Base-by-base conservation (phyloP, 176 grass and related monocot species). In the Pontederia crassipes region DNA sequence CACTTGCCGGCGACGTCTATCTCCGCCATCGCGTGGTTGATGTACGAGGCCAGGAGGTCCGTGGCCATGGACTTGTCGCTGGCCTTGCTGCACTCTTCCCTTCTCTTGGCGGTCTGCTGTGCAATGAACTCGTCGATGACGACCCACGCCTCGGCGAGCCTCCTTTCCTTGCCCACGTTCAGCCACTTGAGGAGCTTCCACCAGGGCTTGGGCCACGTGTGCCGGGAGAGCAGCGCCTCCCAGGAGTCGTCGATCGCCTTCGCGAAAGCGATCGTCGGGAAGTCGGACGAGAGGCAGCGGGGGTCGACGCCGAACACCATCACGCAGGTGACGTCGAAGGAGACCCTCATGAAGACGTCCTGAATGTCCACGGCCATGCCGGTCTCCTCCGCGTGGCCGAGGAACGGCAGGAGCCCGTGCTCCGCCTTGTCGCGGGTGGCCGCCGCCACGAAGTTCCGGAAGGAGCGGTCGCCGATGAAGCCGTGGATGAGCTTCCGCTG, bases 331-430 rank as follows among this genome's bases (percentile, higher is more conserved):
- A 85, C 77, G 67, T 92, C 88, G 17, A 92, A 92, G 28, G 83
- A 87, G 3, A 92, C 71, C 48, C 88, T 78, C 69, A 87, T 71
- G 69, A 92, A 87, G 66, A 92, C 61, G 60, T 92, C 88, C 75
- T 92, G 83, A 74, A 92, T 14, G 77, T 92, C 83, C 1, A 84
- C 65, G 26, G 13, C 62, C 6, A 7, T 12, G 32, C 28, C 58
- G 16, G 70, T 77, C 71, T 64, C 69, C n/a, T 77, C 80, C 53
- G 81, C 0, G 17, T 58, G 55, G 29, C 49, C 77, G 54, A 92
- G 80, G 4, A 92, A 57, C 6, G 83, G 88, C 13, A 84, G 59
- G 58, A 92, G 67, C 0, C 74, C 72, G 1, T 62, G 73, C 8
- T 12, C 71, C 60, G 87, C 75, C 77, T 92, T 92, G 54, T 78